Conservation (phyloP, 2,329 filamentous ascomycete species). For the Didymella lethalis region DNA sequence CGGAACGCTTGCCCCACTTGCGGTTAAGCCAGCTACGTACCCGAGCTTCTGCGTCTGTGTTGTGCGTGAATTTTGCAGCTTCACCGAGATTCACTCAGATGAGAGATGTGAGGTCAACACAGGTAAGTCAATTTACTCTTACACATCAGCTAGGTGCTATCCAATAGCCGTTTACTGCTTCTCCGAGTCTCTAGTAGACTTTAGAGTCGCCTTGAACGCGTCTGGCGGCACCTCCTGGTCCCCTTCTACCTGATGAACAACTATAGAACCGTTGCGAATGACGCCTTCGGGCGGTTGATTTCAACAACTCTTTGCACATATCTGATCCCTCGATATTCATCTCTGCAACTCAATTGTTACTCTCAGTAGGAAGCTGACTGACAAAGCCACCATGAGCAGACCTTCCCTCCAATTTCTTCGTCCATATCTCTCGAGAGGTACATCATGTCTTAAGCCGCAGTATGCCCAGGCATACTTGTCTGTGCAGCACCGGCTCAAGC, state of each 20-base stretch:
- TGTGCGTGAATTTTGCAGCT: constrained; percentile 12
- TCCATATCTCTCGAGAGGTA: constrained; percentile 60
- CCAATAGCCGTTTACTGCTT: not conserved
- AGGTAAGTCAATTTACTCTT: constrained; percentile 20
- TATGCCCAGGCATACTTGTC: constrained; percentile 62
- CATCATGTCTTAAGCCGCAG: constrained; percentile 49
- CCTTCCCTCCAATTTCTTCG: constrained; percentile 62
- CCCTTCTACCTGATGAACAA: constrained; percentile 42
- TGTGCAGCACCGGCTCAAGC: constrained; percentile 45
- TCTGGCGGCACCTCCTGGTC: not conserved
- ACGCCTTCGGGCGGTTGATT: constrained; percentile 64
- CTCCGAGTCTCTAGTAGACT: not conserved
- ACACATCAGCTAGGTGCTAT: not conserved
- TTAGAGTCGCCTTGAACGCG: constrained; percentile 1
- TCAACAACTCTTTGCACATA: constrained; percentile 48
- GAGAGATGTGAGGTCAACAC: constrained; percentile 18
- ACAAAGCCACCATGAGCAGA: constrained; percentile 55
- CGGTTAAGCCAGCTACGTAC: not conserved
- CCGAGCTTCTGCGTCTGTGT: not conserved
- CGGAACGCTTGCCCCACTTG: not conserved
- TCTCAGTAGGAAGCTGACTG: constrained; percentile 46
- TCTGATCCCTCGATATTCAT: constrained; percentile 40
- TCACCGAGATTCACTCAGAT: not conserved
- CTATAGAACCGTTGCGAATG: constrained; percentile 74
- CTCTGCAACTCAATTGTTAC: not conserved